Evolutionary conservation across 1,284 basidiomycete genomes (phyloP).

Genomic region (Trametes polyzona): DNA sequence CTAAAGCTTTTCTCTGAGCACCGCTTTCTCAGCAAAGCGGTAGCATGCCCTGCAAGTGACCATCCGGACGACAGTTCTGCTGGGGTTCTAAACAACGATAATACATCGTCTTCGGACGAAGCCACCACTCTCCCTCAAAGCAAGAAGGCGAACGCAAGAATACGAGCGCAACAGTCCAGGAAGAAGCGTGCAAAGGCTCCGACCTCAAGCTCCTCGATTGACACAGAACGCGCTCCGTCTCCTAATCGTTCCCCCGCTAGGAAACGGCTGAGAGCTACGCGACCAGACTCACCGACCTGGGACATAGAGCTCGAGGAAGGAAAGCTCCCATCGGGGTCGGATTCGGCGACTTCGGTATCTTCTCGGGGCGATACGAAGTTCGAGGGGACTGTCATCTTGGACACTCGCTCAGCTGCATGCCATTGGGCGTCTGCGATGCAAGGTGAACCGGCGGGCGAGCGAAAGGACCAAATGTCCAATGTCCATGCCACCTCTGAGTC

Average conservation of each 20-base stretch:
- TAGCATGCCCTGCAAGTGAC: neutral
- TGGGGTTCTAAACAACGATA: too few relatives aligned
- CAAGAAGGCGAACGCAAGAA: neutral
- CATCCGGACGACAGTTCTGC: too few relatives aligned
- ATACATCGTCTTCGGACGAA: neutral
- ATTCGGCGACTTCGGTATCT: neutral
- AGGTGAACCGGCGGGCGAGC: neutral
- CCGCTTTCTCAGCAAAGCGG: slow-evolving; percentile 46
- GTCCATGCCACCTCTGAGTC: too few relatives aligned
- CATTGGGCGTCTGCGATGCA: slow-evolving; percentile 5
- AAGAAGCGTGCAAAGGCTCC: neutral
- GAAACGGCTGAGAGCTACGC: neutral
- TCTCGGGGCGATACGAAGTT: slow-evolving; percentile 3
- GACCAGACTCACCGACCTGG: slow-evolving; percentile 58
- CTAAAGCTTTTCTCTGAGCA: slow-evolving; percentile 51
- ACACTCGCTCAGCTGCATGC: slow-evolving; percentile 26
- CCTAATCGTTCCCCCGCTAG: neutral
- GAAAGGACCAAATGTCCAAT: too few relatives aligned
- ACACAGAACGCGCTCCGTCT: neutral
- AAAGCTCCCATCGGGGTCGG: slow-evolving; percentile 23
- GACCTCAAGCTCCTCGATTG: neutral
- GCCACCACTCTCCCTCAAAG: too few relatives aligned
- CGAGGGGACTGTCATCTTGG: slow-evolving; percentile 31
- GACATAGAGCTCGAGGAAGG: slow-evolving; percentile 58
- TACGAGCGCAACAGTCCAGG: neutral